Percentiles rank a stretch among this genome's conserved stretches.
Conservation (phyloP, 2,329 filamentous ascomycete genomes). For the Calonectria multiphialidica region DNA sequence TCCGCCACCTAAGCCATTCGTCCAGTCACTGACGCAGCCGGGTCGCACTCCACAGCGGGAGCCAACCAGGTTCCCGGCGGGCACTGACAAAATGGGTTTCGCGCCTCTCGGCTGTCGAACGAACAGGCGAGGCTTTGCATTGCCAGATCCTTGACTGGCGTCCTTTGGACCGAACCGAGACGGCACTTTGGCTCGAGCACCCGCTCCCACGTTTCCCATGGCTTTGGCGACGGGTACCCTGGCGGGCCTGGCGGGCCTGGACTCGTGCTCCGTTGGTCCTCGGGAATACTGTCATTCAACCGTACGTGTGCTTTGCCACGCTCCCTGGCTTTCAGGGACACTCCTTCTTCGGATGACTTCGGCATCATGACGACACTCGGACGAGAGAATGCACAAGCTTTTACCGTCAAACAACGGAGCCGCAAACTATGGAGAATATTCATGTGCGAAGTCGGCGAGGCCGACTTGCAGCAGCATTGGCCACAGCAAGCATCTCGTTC, state of each 20-base stretch:
- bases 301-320: background rate
- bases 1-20: slow-evolving; percentile 7
- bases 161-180: slow-evolving; percentile 47
- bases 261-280: slow-evolving; percentile 41
- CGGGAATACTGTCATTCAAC: slow-evolving; percentile 33
- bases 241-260: background rate
- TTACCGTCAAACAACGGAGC: background rate
- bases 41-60: slow-evolving; percentile 34
- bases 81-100: slow-evolving; percentile 38
- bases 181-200: slow-evolving; percentile 21
- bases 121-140: slow-evolving; percentile 15
- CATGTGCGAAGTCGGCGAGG: slow-evolving; percentile 7
- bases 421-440: background rate
- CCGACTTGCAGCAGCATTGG: background rate
- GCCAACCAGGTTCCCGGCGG: slow-evolving; percentile 30
- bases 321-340: background rate
- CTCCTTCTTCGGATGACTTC: slow-evolving; percentile 8
- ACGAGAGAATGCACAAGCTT: background rate
- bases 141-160: slow-evolving; percentile 26
- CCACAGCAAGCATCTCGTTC: background rate
- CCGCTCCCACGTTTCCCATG: slow-evolving; percentile 11
- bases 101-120: slow-evolving; percentile 9
- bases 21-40: background rate
- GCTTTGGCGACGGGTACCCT: background rate
- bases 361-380: background rate